Base-by-base conservation (phyloP, 1,284 basidiomycete species). In the Meripilus lineatus region DNA sequence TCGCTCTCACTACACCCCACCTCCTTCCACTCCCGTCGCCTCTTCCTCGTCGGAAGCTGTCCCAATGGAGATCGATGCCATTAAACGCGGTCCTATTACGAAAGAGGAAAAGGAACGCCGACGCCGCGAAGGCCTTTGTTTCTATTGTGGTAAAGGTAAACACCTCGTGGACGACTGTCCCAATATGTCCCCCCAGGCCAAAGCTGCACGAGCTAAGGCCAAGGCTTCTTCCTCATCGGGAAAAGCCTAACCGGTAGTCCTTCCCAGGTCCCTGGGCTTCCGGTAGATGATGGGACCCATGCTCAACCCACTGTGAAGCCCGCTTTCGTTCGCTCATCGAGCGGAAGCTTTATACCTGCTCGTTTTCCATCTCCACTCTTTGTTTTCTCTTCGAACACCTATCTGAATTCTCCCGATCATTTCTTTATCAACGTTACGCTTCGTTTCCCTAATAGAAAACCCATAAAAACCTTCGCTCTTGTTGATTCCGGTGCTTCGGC, bases 371-470 rank as follows among this genome's bases (percentile, higher is more conserved):
- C n/a, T 11, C 40, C 34, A 7, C 14, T 11, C 8, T 20, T 18
- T 41, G 6, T 32, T 7, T 33, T 32, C 25, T 38, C 36, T 15
- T 46, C 51, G 44, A 47, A 21, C n/a, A 32, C 37, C 28, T 41
- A 32, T 46, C 55, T 53, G 10, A 14, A 8, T 8, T 10, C 13
- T 26, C 34, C 54, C 20, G 32, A 49, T 18, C 67, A 69, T 56
- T 68, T 69, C 45, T 63, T 68, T 41, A 52, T 69, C 32, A 46
- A 53, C 43, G 32, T 70, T 40, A 42, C 38, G 40, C 57, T 70
- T 28, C 38, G 17, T 5, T 65, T 68, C 35, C 64, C 64, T 32
- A 50, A 58, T 37, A 40, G 46, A 38, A 52, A 53, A 46, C 55
- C 61, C 17, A 53, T 68, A 5, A 13, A 18, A 5, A 61, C 53